phyloP scores from a whole-genome alignment of 2,329 filamentous ascomycete genomes.

The Fusarium bulbicola region DNA sequence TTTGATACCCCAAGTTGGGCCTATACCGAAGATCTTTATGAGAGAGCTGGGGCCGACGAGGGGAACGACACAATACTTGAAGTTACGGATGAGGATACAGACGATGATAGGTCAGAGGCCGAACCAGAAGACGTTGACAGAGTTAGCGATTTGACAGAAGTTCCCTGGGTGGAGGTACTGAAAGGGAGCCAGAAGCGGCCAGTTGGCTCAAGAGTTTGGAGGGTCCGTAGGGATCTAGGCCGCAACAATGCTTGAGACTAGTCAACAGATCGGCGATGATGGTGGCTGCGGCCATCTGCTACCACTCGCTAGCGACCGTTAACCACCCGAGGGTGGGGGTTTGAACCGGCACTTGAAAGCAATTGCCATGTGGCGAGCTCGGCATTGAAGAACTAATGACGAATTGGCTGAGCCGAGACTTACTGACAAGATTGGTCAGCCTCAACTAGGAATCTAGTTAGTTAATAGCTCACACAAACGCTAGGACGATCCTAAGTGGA shows the following conservation, averaged over 20 bases:
- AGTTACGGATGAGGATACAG: conserved; percentile 48
- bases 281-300: background rate
- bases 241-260: conserved; percentile 45
- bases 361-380: conserved; percentile 25
- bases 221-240: conserved; percentile 70
- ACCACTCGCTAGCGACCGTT: conserved; percentile 15
- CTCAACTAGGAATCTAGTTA: background rate
- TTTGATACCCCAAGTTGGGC: conserved; percentile 76
- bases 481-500: background rate
- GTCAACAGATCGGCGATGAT: conserved; percentile 7
- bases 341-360: conserved; percentile 10
- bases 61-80: conserved; percentile 43
- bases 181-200: conserved; percentile 64
- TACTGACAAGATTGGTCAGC: background rate
- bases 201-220: conserved; percentile 69
- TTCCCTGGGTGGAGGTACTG: conserved; percentile 69
- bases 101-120: conserved; percentile 45
- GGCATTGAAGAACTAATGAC: conserved; percentile 8
- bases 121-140: conserved; percentile 41
- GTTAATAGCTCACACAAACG: background rate
- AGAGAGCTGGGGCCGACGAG: conserved; percentile 46
- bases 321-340: conserved; percentile 7
- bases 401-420: background rate
- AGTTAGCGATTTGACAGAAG: conserved; percentile 41
- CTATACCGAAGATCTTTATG: conserved; percentile 70